Conservation (phyloP, 805 yeast genomes). For the Spathaspora boniae region DNA sequence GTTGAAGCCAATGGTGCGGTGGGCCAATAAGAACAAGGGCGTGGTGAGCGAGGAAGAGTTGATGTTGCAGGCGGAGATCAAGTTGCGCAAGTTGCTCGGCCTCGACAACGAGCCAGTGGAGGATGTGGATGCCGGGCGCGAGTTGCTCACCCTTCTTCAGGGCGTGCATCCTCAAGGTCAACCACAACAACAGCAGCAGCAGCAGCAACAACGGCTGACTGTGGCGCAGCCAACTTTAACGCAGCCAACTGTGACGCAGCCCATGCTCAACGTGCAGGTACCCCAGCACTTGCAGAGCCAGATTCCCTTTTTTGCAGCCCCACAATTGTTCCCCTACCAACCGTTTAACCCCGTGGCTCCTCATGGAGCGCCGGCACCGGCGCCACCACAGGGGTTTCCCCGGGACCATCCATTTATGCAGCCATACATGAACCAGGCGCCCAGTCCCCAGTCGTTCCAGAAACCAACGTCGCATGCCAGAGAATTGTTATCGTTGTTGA, state of each 20-base stretch:
- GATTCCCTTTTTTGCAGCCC: conserved; percentile 16
- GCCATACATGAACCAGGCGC: conserved; percentile 11
- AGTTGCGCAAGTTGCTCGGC: conserved; percentile 63
- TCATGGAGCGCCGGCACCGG: conserved; percentile 10
- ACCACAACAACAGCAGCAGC: not conserved
- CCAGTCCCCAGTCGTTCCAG: conserved; percentile 37
- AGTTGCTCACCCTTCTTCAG: conserved; percentile 58
- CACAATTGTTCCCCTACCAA: conserved; percentile 13
- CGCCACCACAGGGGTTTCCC: conserved; percentile 8
- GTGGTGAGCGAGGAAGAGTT: conserved; percentile 52
- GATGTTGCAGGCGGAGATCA: conserved; percentile 60
- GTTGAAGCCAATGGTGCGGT: conserved; percentile 49
- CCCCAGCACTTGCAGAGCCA: conserved; percentile 32
- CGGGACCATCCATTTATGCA: conserved; percentile 9
- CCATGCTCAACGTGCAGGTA: conserved; percentile 12
- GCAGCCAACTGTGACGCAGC: not conserved
- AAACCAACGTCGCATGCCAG: conserved; percentile 38
- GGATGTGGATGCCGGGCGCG: conserved; percentile 70
- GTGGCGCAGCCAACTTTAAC: not conserved
- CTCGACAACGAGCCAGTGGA: conserved; percentile 32
- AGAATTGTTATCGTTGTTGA: conserved; percentile 43
- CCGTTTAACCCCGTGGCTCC: conserved; percentile 8
- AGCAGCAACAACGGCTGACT: not conserved
- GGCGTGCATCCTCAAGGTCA: conserved; percentile 21
- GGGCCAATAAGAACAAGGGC: conserved; percentile 54